phyloP scores from a whole-genome alignment of 352 stramenopile genomes.

The Phytopythium mirpurense region DNA sequence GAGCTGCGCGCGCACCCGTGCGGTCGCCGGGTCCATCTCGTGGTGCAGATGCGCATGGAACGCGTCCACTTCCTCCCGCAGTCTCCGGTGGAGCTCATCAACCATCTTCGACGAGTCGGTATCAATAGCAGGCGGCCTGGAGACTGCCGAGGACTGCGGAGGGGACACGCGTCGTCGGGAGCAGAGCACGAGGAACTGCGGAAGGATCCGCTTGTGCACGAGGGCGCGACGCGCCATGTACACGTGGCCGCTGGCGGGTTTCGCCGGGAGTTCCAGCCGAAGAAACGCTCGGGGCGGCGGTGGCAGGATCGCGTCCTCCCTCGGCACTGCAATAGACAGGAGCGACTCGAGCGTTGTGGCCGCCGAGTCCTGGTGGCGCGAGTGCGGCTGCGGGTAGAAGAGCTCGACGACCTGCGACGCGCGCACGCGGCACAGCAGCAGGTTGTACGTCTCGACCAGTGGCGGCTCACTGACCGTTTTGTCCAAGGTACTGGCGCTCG shows the following conservation, averaged over 20 bases:
- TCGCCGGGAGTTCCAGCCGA: neutral
- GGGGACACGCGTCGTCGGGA: constrained; percentile 11
- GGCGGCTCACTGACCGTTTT: neutral
- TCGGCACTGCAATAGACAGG: neutral
- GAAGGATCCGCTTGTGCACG: constrained; percentile 19
- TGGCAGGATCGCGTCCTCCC: constrained; percentile 15
- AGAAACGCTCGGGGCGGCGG: constrained; percentile 29
- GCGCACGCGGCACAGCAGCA: constrained; percentile 35
- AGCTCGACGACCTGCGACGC: constrained; percentile 33
- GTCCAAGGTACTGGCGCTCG: neutral
- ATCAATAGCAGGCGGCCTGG: neutral
- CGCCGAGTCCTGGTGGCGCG: neutral
- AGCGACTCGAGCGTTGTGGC: neutral
- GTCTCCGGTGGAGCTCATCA: constrained; percentile 16
- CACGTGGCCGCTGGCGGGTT: constrained; percentile 11
- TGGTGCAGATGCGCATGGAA: constrained; percentile 26
- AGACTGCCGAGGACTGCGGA: neutral
- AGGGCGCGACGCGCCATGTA: constrained; percentile 23
- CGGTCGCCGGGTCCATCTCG: constrained; percentile 28
- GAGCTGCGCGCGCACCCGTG: constrained; percentile 19
- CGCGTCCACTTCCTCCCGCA: constrained; percentile 23
- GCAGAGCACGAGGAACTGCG: constrained; percentile 33
- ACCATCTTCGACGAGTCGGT: neutral
- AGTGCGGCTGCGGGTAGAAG: constrained; percentile 12
- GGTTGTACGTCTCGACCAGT: constrained; percentile 25